phyloP scores from a whole-genome alignment of 805 yeast genomes.

The Candida pseudoglaebosa region DNA sequence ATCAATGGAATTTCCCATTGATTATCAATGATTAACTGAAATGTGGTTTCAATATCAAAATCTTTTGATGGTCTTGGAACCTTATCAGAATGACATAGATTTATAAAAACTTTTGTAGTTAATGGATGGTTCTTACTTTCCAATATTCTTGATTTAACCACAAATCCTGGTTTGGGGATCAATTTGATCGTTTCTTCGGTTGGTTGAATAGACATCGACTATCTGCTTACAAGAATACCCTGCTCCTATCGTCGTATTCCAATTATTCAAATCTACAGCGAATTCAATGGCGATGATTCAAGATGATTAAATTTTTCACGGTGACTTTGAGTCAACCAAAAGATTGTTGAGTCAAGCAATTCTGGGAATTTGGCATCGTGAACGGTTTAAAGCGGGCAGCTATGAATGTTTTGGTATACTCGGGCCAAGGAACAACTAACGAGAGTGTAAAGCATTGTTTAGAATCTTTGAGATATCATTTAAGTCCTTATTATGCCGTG shows the following conservation, averaged over 20 bases:
- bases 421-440: conserved; percentile 76
- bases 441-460: conserved; percentile 83
- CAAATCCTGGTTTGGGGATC: conserved; percentile 67
- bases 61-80: conserved; percentile 59
- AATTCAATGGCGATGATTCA: neutral
- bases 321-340: conserved; percentile 1
- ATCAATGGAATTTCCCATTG: conserved; percentile 86
- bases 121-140: conserved; percentile 24
- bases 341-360: neutral
- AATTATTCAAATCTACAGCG: too few relatives aligned
- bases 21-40: conserved; percentile 60
- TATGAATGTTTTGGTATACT: conserved; percentile 36
- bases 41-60: conserved; percentile 56
- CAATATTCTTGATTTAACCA: conserved; percentile 58
- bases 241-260: too few relatives aligned
- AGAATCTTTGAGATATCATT: conserved; percentile 65
- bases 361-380: neutral
- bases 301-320: too few relatives aligned
- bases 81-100: conserved; percentile 62
- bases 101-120: conserved; percentile 67
- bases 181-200: conserved; percentile 18
- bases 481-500: conserved; percentile 90
- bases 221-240: too few relatives aligned
- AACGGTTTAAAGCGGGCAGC: neutral
- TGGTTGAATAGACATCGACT: conserved; percentile 4